Conservation (phyloP, 495 filamentous ascomycete genomes). For the Penicillium desertorum region DNA sequence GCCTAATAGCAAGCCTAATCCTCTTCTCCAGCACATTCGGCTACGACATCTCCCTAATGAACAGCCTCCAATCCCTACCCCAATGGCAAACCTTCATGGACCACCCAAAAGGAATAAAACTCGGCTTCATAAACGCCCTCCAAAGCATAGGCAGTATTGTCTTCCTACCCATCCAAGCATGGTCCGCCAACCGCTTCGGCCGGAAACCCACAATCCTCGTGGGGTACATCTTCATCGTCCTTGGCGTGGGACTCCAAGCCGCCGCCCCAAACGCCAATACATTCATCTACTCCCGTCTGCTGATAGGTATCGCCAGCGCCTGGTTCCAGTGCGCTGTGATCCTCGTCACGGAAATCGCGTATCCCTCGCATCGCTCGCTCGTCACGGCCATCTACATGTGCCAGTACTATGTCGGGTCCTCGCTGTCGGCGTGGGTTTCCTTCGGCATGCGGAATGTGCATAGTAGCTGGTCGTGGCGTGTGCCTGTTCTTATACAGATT, state of each 20-base stretch:
- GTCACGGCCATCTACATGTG: slow-evolving; percentile 62
- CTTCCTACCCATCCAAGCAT: neutral
- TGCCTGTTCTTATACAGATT: slow-evolving; percentile 60
- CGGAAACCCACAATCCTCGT: slow-evolving; percentile 3
- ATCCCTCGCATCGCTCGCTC: slow-evolving; percentile 59
- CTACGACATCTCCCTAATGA: slow-evolving; percentile 27
- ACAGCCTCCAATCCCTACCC: slow-evolving; percentile 22
- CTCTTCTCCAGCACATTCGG: slow-evolving; percentile 17
- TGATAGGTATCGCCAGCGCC: slow-evolving; percentile 21
- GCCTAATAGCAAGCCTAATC: slow-evolving; percentile 1
- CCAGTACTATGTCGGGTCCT: slow-evolving; percentile 41
- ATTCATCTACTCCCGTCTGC: slow-evolving; percentile 9
- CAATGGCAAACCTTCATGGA: slow-evolving; percentile 22
- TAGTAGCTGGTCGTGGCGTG: slow-evolving; percentile 44
- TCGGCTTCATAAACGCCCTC: slow-evolving; percentile 26
- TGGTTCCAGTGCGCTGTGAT: slow-evolving; percentile 54
- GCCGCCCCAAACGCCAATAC: neutral
- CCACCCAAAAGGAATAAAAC: slow-evolving; percentile 18
- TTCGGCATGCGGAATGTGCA: slow-evolving; percentile 22
- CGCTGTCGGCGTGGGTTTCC: slow-evolving; percentile 34
- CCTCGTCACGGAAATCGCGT: slow-evolving; percentile 58
- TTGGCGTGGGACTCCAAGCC: slow-evolving; percentile 11
- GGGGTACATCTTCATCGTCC: slow-evolving; percentile 3
- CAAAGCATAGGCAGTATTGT: slow-evolving; percentile 19
- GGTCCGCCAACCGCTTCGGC: slow-evolving; percentile 14